A percentile compares a stretch with the other conserved stretches of the same genome.
phyloP scores from a whole-genome alignment of 192 early-diverging fungal species.

The Neocallimastix lanati region DNA sequence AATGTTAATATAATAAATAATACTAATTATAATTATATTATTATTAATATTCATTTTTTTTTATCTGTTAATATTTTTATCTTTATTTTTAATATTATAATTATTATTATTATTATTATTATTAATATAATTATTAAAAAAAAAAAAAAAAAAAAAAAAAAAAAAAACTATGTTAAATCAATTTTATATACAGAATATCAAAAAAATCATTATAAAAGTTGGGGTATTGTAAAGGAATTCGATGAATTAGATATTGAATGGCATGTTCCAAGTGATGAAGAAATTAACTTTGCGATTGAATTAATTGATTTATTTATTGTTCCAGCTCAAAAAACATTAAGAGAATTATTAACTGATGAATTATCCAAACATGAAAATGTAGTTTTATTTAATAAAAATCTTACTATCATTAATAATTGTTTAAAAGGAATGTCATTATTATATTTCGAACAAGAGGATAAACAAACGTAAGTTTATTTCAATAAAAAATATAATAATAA shows the following conservation, averaged over 20 bases:
- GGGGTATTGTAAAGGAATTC: constrained; percentile 45
- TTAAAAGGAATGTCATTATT: constrained; percentile 28
- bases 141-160: too few species aligned
- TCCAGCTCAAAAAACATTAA: constrained; percentile 14
- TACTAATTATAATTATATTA: too few species aligned
- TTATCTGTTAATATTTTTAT: too few species aligned
- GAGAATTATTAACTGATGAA: constrained; percentile 16
- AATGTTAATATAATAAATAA: too few species aligned
- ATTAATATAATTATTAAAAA: too few species aligned
- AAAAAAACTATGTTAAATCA: too few species aligned
- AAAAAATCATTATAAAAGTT: constrained; percentile 45
- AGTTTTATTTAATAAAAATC: constrained; percentile 29
- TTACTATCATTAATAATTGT: constrained; percentile 26
- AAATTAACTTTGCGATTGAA: constrained; percentile 46
- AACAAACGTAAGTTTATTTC: neutral
- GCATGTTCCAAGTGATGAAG: constrained; percentile 53
- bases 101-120: too few species aligned
- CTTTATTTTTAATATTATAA: too few species aligned
- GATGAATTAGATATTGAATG: constrained; percentile 43
- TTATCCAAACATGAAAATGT: constrained; percentile 11
- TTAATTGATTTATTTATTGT: constrained; percentile 32
- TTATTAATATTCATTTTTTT: too few species aligned
- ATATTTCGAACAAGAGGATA: constrained; percentile 29
- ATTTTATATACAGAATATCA: neutral
- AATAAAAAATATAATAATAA: neutral